Conservation (phyloP, 78 protist species). For the Dictyostelium firmibasis region DNA sequence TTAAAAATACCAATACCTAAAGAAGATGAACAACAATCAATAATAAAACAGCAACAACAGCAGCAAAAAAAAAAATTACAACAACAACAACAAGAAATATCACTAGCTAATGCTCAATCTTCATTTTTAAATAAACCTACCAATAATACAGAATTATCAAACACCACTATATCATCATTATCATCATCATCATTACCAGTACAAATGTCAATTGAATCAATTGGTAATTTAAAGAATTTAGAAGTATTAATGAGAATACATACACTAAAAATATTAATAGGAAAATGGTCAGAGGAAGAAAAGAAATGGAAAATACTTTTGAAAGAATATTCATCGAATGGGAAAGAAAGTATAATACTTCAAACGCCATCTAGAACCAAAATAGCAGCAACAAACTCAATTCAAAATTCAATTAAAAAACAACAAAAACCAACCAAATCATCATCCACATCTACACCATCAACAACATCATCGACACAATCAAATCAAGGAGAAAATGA, state of each 20-base stretch:
- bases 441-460: neutral
- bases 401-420: neutral
- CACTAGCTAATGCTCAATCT: neutral
- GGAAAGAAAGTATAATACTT: constrained; percentile 5
- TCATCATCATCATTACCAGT: neutral
- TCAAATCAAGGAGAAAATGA: neutral
- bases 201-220: neutral
- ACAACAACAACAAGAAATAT: neutral
- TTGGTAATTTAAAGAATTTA: constrained; percentile 13
- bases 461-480: neutral
- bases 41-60: neutral
- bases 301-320: constrained; percentile 17
- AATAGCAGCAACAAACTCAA: neutral
- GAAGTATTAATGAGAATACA: neutral
- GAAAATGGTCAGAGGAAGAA: constrained; percentile 12
- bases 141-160: neutral
- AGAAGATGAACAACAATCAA: neutral
- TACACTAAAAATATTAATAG: constrained; percentile 6
- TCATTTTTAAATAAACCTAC: neutral
- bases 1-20: constrained; percentile 10
- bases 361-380: constrained; percentile 28
- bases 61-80: neutral
- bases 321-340: constrained; percentile 17
- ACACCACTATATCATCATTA: neutral
- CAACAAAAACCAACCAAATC: neutral